A percentile compares a stretch with the other conserved stretches of the same genome.
Evolutionary conservation across 2,329 filamentous ascomycete species (phyloP).

Genomic region (Sclerotinia spermophila): DNA sequence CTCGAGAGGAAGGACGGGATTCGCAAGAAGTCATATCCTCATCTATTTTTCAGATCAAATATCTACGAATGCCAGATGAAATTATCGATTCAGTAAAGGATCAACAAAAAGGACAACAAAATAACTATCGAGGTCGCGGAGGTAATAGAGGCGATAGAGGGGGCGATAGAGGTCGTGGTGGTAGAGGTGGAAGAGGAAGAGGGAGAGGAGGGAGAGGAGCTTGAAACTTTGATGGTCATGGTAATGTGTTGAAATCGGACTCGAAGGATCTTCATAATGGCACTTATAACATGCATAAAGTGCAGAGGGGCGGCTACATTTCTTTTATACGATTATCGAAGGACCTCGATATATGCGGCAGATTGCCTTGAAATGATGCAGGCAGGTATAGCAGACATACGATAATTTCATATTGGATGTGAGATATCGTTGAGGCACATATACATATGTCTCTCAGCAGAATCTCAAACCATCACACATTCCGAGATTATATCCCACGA

Average conservation of each 20-base stretch:
- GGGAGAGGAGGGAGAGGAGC: constrained; percentile 28
- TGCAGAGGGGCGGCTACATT: background rate
- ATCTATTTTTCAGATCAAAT: constrained; percentile 71
- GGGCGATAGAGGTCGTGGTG: constrained; percentile 39
- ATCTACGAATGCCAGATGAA: constrained; percentile 91
- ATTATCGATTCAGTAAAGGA: constrained; percentile 94
- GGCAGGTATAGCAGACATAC: background rate
- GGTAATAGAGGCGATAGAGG: constrained; percentile 54
- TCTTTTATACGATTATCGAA: background rate
- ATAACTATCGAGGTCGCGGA: constrained; percentile 61
- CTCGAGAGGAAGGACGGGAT: background rate
- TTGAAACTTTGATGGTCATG: constrained; percentile 18
- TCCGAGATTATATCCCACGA: background rate
- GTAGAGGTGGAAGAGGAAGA: constrained; percentile 29
- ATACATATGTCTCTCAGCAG: background rate
- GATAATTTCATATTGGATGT: background rate
- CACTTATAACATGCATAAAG: background rate
- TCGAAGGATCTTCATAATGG: constrained; percentile 2
- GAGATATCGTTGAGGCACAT: background rate
- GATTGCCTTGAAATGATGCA: background rate
- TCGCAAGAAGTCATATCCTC: background rate
- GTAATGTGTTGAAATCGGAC: constrained; percentile 8
- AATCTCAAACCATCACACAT: background rate
- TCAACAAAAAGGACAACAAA: constrained; percentile 54
- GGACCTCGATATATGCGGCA: background rate